phyloP scores from a whole-genome alignment of 345 rosid genomes.

The Citrus inodora region DNA sequence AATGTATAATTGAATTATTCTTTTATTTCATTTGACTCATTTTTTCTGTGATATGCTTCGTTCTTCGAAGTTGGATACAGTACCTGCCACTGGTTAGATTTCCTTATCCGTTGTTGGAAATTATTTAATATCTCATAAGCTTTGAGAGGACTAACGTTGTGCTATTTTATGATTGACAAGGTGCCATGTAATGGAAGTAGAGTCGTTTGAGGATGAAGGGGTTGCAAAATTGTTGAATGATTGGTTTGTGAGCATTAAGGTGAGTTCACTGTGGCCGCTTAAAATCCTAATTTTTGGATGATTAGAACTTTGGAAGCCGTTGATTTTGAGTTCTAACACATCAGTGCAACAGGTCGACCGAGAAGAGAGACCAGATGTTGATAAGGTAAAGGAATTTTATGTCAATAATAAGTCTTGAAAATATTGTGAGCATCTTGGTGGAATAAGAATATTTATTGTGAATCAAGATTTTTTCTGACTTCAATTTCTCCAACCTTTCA shows the following conservation, averaged over 20 bases:
- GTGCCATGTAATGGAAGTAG: constrained; percentile 99
- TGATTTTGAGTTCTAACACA: constrained; percentile 20
- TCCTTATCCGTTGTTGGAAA: constrained; percentile 4
- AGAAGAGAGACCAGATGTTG: constrained; percentile 96
- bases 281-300: not conserved
- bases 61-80: constrained; percentile 88
- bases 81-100: constrained; percentile 93
- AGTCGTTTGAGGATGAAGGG: constrained; percentile 79
- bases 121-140: not conserved
- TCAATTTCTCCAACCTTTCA: constrained; percentile 20
- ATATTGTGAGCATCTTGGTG: not conserved
- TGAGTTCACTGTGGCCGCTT: constrained; percentile 14
- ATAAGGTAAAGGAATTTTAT: constrained; percentile 57
- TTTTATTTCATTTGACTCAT: constrained; percentile 19
- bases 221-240: constrained; percentile 76
- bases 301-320: not conserved
- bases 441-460: not conserved
- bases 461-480: not conserved
- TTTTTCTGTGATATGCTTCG: constrained; percentile 11
- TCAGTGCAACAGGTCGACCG: constrained; percentile 70
- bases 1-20: constrained; percentile 17
- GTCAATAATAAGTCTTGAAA: not conserved
- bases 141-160: constrained; percentile 1
- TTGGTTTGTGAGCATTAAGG: constrained; percentile 88
- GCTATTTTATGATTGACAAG: constrained; percentile 29